Base-by-base conservation (phyloP, 1,139 yeast species). In the Blastobotrys indianensis region DNA sequence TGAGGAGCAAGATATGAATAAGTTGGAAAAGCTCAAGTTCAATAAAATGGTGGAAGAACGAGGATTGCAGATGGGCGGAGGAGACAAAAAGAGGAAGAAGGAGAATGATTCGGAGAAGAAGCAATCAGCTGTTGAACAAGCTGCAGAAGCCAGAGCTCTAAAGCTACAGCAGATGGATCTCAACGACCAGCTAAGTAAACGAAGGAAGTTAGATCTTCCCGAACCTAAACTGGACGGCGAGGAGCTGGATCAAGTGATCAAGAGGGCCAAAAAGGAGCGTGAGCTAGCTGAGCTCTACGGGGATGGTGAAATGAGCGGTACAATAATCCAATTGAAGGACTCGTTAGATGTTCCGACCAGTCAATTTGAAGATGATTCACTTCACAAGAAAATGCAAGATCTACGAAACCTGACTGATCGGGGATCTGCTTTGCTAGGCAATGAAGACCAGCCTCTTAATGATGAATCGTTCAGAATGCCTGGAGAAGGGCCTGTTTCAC, bases 181-280 rank as follows among this genome's bases (percentile, higher is more conserved):
- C 10, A 66, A 70, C 46, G 72, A 69, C 10, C 70, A 69, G 42
- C 55, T 62, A 15, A 54, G 67, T 43, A 79, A 82, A 56, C 74
- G 79, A 49, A 68, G 83, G 11, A 77, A 75, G 51, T 64, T 83
- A 20, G 70, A 68, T 3, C 65, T 85, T 11, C 80, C 87, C 1
- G 72, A 66, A 1, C 82, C 84, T 0, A 66, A 66, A 39, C 70
- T 72, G 15, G 58, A 59, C 17, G 67, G 60, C 4, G 60, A 58
- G 12, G 71, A 70, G 41, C 51, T 69, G 37, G 63, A 60, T 29
- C 60, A 62, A 15, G 54, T 67, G 34, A 55, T 61, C 13, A 64
- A 64, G 46, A 54, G 29, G 11, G 46, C 39, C 15, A 35, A 39
- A 8, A 15, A 37, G 42, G 23, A 46, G 37, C 13, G 40, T 39